phyloP scores from a whole-genome alignment of 805 yeast genomes.

The Zygosaccharomyces bailii region DNA sequence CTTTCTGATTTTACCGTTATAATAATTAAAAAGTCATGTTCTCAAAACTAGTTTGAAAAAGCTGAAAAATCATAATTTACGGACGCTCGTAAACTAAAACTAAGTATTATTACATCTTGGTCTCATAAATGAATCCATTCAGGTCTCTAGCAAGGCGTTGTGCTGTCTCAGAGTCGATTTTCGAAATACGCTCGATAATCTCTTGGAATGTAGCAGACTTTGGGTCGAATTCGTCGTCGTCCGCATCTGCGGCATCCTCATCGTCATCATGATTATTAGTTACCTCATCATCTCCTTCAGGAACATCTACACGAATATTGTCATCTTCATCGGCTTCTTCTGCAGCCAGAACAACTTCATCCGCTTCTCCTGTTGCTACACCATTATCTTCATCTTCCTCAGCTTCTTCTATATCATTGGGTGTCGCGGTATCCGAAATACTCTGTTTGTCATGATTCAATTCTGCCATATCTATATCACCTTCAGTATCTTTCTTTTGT shows the following conservation, averaged over 20 bases:
- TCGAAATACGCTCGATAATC: slow-evolving; percentile 28
- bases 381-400: slow-evolving; percentile 28
- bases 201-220: slow-evolving; percentile 32
- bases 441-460: slow-evolving; percentile 5
- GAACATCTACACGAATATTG: slow-evolving; percentile 25
- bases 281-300: slow-evolving; percentile 19
- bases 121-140: slow-evolving; percentile 29
- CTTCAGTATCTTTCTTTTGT: slow-evolving; percentile 29
- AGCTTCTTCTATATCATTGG: slow-evolving; percentile 9
- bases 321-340: slow-evolving; percentile 35
- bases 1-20: no score
- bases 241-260: slow-evolving; percentile 15
- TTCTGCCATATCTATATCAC: slow-evolving; percentile 26
- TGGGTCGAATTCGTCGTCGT: slow-evolving; percentile 24
- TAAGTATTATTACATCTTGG: slow-evolving; percentile 16
- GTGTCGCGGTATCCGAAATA: slow-evolving; percentile 1
- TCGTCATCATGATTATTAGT: slow-evolving; percentile 16
- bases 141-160: slow-evolving; percentile 19
- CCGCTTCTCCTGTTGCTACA: slow-evolving; percentile 33
- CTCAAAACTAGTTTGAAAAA: background rate
- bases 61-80: background rate
- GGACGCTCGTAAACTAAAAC: no score
- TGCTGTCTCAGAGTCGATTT: slow-evolving; percentile 28
- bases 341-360: slow-evolving; percentile 32
- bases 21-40: background rate